These are phyloP conservation scores for Candida quercuum DNA, from an alignment of 805 yeast genomes.

Conservation along the genomic window DNA sequence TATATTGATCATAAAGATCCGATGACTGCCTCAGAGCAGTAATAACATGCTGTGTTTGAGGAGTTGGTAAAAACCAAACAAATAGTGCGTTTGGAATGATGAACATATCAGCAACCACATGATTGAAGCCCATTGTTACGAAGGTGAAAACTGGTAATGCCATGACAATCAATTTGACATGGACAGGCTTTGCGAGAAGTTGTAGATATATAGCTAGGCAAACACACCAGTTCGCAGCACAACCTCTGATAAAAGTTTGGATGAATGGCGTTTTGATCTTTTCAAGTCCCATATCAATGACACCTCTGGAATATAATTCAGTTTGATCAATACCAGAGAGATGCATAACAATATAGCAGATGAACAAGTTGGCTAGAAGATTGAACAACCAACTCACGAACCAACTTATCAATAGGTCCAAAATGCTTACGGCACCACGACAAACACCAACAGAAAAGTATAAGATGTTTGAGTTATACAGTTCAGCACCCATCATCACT, in stretches of 20 bases:
- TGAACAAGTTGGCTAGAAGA: slow-evolving; percentile 58
- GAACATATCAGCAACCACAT: slow-evolving; percentile 80
- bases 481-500: slow-evolving; percentile 67
- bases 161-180: slow-evolving; percentile 64
- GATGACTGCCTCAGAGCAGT: neutral
- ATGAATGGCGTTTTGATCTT: slow-evolving; percentile 45
- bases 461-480: slow-evolving; percentile 69
- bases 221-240: slow-evolving; percentile 76
- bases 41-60: neutral
- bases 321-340: slow-evolving; percentile 44
- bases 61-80: slow-evolving; percentile 26
- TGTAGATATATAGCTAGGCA: slow-evolving; percentile 73
- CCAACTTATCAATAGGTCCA: slow-evolving; percentile 66
- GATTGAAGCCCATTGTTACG: slow-evolving; percentile 75
- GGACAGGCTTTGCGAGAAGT: slow-evolving; percentile 72
- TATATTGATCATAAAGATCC: neutral
- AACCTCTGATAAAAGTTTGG: slow-evolving; percentile 61
- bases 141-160: slow-evolving; percentile 69
- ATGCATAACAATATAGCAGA: slow-evolving; percentile 58
- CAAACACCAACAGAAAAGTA: slow-evolving; percentile 65
- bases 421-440: slow-evolving; percentile 61
- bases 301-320: slow-evolving; percentile 40
- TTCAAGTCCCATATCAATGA: slow-evolving; percentile 39
- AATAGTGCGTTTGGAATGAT: slow-evolving; percentile 60
- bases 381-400: slow-evolving; percentile 61